Base-by-base conservation (phyloP, 2,329 filamentous ascomycete genomes). In the Cordyceps militaris region DNA sequence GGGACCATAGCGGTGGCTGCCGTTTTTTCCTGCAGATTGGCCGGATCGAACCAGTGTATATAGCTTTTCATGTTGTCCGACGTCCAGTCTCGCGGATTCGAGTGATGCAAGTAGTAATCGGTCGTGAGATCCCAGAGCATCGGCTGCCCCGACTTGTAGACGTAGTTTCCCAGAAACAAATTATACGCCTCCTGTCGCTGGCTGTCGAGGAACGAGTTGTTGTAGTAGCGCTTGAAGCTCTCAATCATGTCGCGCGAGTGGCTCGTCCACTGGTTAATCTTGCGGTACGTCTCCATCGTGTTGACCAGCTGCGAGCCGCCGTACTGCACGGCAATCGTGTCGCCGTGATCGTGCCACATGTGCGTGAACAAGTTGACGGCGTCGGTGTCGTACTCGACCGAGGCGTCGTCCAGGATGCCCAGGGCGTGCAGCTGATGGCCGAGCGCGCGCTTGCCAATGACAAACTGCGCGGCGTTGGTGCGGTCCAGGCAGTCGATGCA, bases 211-310 rank as follows among this genome's bases (percentile, higher is more conserved):
- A 99, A 99, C 0, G 93, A 96, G 68, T 99, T 99, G 74, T 97
- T 96, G 72, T 99, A 99, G 71, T 97, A 99, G 28, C 94, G 84
- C 71, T 97, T 99, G 77, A 99, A 97, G 70, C 91, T 96, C 74
- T 99, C 94, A 23, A 99, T 92, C 93, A 99, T 97, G 71, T 99
- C 94, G 63, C 94, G 83, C 2, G 93, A 97, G 70, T 96, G 91
- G 65, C 91, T 96, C 24, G 91, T 96, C 94, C 94, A 99, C 70
- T 97, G 93, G 64, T 97, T 97, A 70, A 97, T 96, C 73, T 97
- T 97, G 58, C 94, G 88, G 71, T 99, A 99, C 4, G 94, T 99
- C 63, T 96, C 92, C 92, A 99, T 97, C 0, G 94, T 99, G 70
- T 99, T 99, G 65, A 99, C 94, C 0, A 99, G 81, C 71, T 99